phyloP scores from a whole-genome alignment of 495 filamentous ascomycete genomes.

The Penicillium manginii region DNA sequence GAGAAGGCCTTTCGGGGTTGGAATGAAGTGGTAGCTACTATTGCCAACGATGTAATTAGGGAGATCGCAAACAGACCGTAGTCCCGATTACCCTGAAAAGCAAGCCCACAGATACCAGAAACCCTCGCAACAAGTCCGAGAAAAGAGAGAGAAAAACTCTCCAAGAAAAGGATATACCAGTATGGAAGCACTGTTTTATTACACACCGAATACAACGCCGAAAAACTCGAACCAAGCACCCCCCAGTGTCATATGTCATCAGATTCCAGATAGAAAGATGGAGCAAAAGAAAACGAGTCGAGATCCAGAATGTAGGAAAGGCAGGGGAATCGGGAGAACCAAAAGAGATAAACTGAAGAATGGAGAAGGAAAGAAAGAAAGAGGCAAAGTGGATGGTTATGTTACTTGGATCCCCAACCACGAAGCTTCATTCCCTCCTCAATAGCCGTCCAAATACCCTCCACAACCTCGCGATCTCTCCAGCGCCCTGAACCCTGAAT shows the following conservation, averaged over 20 bases:
- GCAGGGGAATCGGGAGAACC: neutral
- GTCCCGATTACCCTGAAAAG: no score
- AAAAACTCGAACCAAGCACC: conserved; percentile 2
- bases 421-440: conserved; percentile 85
- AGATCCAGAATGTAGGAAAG: conserved; percentile 5
- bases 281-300: neutral
- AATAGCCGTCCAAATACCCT: conserved; percentile 88
- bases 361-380: conserved; percentile 12
- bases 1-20: no score
- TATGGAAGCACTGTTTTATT: neutral
- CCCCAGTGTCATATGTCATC: conserved; percentile 17
- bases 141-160: neutral
- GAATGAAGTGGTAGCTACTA: no score
- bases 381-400: conserved; percentile 5
- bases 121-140: no score
- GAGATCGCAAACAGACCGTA: no score
- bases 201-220: conserved; percentile 9
- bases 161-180: neutral
- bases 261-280: conserved; percentile 8
- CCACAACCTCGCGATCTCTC: conserved; percentile 91
- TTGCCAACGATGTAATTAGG: no score
- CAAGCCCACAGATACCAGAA: no score
- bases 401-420: conserved; percentile 69
- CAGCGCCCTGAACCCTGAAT: conserved; percentile 67
- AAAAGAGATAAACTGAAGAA: neutral